Percentiles rank a stretch among this genome's conserved stretches.
Evolutionary conservation across 768 basidiomycete genomes (phyloP).

Genomic region (Pisolithus sp.): DNA sequence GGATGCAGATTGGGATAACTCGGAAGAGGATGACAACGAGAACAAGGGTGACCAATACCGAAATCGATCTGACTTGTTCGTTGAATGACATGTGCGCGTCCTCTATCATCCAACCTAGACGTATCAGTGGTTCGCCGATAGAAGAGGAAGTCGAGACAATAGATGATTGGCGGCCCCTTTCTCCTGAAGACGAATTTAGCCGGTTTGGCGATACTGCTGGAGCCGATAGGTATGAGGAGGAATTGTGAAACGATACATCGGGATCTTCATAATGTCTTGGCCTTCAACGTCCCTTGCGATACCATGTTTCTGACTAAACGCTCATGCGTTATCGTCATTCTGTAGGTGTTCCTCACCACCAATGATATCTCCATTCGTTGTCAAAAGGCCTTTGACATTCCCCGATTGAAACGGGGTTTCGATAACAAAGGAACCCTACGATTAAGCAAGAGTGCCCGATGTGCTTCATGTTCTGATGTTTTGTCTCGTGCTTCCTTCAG

Average conservation of each 20-base stretch:
- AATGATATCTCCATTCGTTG: not conserved
- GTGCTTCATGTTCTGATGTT: not conserved
- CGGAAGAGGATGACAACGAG: constrained; percentile 19
- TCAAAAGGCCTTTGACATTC: too few relatives aligned
- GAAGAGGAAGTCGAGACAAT: constrained; percentile 28
- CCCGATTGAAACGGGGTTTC: too few relatives aligned
- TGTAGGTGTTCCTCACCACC: not conserved
- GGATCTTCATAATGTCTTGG: too few relatives aligned
- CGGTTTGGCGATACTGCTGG: constrained; percentile 6
- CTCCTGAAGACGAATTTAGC: constrained; percentile 25
- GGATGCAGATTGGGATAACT: not conserved
- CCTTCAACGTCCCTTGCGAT: not conserved
- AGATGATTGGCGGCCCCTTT: constrained; percentile 41
- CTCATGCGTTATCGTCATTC: not conserved
- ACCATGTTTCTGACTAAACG: not conserved
- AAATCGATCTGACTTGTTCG: not conserved
- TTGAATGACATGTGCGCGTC: not conserved
- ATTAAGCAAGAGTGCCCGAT: too few relatives aligned
- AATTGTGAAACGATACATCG: constrained; percentile 10
- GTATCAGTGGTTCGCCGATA: not conserved
- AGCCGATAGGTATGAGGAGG: constrained; percentile 26
- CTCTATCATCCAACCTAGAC: not conserved
- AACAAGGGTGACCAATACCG: constrained; percentile 3
- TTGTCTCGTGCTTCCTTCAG: not conserved
- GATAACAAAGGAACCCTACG: too few relatives aligned